Conservation (phyloP, 169 alveolate species). For the Toxoplasma gondii region DNA sequence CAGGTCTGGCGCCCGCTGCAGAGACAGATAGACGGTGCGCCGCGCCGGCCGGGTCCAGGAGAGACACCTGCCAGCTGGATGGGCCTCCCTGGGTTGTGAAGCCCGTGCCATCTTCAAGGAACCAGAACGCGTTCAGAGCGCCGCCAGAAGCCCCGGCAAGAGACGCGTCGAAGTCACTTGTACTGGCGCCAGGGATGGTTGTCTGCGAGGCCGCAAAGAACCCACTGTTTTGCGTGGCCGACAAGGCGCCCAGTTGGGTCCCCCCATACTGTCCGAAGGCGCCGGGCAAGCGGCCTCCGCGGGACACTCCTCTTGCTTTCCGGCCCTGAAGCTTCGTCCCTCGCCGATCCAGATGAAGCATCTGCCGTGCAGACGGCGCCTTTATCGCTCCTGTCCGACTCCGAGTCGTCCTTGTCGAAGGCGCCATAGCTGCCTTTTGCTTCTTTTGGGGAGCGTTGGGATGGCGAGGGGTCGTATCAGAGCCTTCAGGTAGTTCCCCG, state of each 20-base stretch:
- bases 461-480: neutral
- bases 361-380: constrained; percentile 27
- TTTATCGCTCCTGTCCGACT: constrained; percentile 23
- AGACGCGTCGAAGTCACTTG: neutral
- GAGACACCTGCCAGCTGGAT: neutral
- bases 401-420: neutral
- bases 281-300: neutral
- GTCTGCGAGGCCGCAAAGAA: neutral
- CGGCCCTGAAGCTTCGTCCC: neutral
- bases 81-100: neutral
- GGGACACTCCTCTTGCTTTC: neutral
- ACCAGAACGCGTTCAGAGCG: constrained; percentile 12
- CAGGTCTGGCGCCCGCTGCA: neutral
- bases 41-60: neutral
- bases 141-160: neutral
- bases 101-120: constrained; percentile 14
- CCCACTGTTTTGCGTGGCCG: neutral
- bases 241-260: neutral
- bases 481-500: neutral
- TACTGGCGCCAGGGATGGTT: neutral
- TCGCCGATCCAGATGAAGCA: constrained; percentile 23
- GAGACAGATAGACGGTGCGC: neutral
- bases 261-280: neutral
- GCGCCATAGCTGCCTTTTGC: neutral
- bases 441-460: neutral